Evolutionary conservation across 2,329 filamentous ascomycete genomes (phyloP), one percentile per base, ranked within the genome.

Genomic region (Rhexocercosporidium sp.): DNA sequence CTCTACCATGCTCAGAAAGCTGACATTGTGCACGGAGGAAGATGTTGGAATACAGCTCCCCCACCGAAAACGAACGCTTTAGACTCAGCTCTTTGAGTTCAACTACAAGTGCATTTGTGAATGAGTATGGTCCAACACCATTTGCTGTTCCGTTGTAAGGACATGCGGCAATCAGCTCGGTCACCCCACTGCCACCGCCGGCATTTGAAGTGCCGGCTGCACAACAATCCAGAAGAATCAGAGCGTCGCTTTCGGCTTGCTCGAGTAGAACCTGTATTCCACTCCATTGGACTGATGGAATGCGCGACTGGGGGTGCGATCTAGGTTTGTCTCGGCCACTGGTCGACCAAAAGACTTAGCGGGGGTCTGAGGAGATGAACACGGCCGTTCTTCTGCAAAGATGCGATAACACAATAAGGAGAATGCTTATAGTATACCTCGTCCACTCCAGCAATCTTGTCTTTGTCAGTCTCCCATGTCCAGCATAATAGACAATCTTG

Each of bases 401-500:
- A n/a, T n/a, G n/a, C n/a, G n/a, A n/a, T n/a, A n/a, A n/a, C n/a
- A n/a, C n/a, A n/a, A n/a, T n/a, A n/a, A n/a, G n/a, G n/a, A n/a
- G n/a, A n/a, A n/a, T n/a, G n/a, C n/a, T n/a, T n/a, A n/a, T n/a
- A n/a, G n/a, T n/a, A 3, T 80, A 89, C 87, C 85, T 85, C 61
- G 87, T 85, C 87, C 87, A 89, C 74, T 86, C 88, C 25, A 88
- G 78, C 75, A 88, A 84, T 68, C 83, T 83, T 73, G 89, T 85
- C 3, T 80, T 69, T 14, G 82, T 83, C 22, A 84, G 78, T 67
- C 82, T 88, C 68, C 85, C 85, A 73, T 87, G 80, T 29, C 87
- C 87, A 66, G 85, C 84, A 72, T 89, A 90, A 75, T 88, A 88
- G 69, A 89, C 82, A 68, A 89, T 86, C 69, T 88, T 77, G 25